Evolutionary conservation across 129 eudicot genomes (phyloP), one percentile per base, ranked within the genome.

Genomic region (Tanacetum coccineum): DNA sequence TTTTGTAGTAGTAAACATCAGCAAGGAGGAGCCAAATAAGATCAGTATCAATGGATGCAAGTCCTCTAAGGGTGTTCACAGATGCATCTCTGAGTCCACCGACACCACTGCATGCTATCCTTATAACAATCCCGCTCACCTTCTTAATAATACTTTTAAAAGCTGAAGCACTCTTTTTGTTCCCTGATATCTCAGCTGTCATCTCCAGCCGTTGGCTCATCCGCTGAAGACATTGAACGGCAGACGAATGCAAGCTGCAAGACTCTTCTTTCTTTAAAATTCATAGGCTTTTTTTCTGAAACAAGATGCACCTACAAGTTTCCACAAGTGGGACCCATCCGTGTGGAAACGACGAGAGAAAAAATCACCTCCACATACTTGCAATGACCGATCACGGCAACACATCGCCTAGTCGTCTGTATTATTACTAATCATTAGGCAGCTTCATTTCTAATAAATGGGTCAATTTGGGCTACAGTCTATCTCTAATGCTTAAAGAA

Each of bases 341-440:
- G 80, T 50, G 14, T 82, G 75, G 71, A 93, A 93, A 53, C 99
- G 92, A 2, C 99, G 95, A 32, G 99, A 76, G 66, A 93, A 89
- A 87, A 90, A 93, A 57, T 93, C 95, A 18, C 99, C 99, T 12
- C 99, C 99, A 8, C 96, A 82, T 39, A 84, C 76, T 82, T 81
- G 91, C 13, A 93, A 86, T 3, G 78, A 79, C 90, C 79, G n/a
- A 93, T 86, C 67, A 84, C 86, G 5, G 45, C n/a, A n/a, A n/a
- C n/a, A n/a, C n/a, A n/a, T n/a, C n/a, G n/a, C n/a, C n/a, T n/a
- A n/a, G n/a, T n/a, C n/a, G n/a, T n/a, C n/a, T n/a, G n/a, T n/a
- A n/a, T n/a, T 57, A 21, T 77, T 67, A 72, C 99, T n/a, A n/a
- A n/a, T n/a, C n/a, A n/a, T n/a, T n/a, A n/a, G n/a, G n/a, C n/a